A percentile compares a stretch with the other conserved stretches of the same genome.
These are phyloP conservation scores for Neofusicoccum cordaticola DNA, from an alignment of 2,329 filamentous ascomycete species.

Conservation along the genomic window DNA sequence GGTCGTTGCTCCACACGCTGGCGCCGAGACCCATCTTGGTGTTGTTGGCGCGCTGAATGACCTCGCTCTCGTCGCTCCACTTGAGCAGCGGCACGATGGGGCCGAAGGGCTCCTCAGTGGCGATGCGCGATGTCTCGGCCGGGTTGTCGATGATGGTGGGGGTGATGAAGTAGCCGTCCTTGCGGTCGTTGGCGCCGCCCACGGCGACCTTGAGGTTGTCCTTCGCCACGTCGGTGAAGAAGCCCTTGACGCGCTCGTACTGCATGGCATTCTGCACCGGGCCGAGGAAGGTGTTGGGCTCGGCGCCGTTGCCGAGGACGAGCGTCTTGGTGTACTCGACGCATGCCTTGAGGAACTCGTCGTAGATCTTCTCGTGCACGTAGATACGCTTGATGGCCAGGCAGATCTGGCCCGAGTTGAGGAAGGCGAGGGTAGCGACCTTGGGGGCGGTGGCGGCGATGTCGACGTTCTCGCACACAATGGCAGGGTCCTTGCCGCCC, in stretches of 20 bases:
- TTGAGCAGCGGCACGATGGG: slow-evolving; percentile 63
- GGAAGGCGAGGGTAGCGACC: slow-evolving; percentile 43
- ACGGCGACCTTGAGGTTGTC: slow-evolving; percentile 54
- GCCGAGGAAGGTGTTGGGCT: slow-evolving; percentile 51
- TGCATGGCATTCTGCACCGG: slow-evolving; percentile 66
- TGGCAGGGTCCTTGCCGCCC: slow-evolving; percentile 61
- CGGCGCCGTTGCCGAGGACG: slow-evolving; percentile 36
- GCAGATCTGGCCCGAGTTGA: slow-evolving; percentile 54
- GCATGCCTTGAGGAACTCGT: slow-evolving; percentile 50
- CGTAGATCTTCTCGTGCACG: slow-evolving; percentile 60
- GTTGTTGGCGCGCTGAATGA: slow-evolving; percentile 49
- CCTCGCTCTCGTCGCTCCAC: slow-evolving; percentile 57
- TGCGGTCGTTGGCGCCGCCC: slow-evolving; percentile 43
- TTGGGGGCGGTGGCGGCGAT: slow-evolving; percentile 40
- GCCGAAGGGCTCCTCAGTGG: slow-evolving; percentile 60
- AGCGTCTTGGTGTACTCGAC: slow-evolving; percentile 45
- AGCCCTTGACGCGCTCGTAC: slow-evolving; percentile 57
- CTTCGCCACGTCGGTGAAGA: slow-evolving; percentile 56
- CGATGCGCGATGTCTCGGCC: slow-evolving; percentile 53
- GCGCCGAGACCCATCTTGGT: slow-evolving; percentile 53
- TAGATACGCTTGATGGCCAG: slow-evolving; percentile 53
- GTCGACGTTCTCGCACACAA: slow-evolving; percentile 55
- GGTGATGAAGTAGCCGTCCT: slow-evolving; percentile 56
- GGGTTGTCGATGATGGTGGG: slow-evolving; percentile 60
- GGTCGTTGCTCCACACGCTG: slow-evolving; percentile 52